Conservation (phyloP, 164 flowering plant genomes). For the Macadamia tetraphylla region DNA sequence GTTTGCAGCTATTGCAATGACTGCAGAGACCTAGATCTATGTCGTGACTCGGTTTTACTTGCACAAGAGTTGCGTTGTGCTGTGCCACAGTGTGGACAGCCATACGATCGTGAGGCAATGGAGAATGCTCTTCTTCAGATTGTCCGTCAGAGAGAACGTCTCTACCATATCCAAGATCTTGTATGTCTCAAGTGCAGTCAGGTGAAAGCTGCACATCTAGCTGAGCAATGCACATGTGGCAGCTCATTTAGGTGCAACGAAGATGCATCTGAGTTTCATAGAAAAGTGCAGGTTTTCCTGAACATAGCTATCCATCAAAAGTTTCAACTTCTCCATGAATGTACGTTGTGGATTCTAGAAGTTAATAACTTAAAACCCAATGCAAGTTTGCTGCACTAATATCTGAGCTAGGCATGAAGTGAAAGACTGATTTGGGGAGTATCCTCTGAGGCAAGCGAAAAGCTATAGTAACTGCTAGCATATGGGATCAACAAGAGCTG, state of each 20-base stretch:
- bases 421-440: background rate
- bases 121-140: constrained; percentile 91
- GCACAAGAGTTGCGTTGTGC: constrained; percentile 82
- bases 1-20: constrained; percentile 81
- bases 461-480: background rate
- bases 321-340: constrained; percentile 70
- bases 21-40: constrained; percentile 85
- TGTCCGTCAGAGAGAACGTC: constrained; percentile 80
- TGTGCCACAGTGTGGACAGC: constrained; percentile 94
- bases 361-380: constrained; percentile 6
- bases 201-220: constrained; percentile 79
- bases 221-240: constrained; percentile 81
- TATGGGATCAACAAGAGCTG: background rate
- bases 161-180: constrained; percentile 87
- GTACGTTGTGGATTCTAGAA: constrained; percentile 78
- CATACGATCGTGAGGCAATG: constrained; percentile 78
- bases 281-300: constrained; percentile 68
- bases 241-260: constrained; percentile 84
- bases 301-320: constrained; percentile 59
- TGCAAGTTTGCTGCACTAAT: constrained; percentile 1
- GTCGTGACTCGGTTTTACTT: constrained; percentile 64
- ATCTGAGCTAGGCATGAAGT: background rate
- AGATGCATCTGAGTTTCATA: constrained; percentile 52
- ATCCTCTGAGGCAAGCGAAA: background rate
- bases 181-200: constrained; percentile 76